Conservation (phyloP, 768 basidiomycete genomes). For the Mycena epipterygia region DNA sequence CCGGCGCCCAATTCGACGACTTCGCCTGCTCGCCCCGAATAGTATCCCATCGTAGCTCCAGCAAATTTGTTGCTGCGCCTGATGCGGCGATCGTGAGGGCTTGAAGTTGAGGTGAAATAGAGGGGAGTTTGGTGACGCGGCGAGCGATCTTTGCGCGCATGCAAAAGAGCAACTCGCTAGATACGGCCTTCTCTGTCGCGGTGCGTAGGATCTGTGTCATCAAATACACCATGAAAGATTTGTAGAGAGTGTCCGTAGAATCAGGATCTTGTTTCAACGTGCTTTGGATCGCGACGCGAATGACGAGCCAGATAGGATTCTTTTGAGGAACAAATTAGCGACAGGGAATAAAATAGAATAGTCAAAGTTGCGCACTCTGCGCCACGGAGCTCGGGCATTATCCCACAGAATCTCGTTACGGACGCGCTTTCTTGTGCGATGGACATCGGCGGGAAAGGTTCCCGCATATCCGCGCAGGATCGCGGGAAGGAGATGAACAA, state of each 20-base stretch:
- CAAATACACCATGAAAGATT: conserved; percentile 61
- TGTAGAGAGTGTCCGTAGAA: conserved; percentile 51
- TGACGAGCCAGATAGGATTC: conserved; percentile 63
- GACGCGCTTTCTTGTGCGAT: conserved; percentile 56
- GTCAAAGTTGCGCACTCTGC: conserved; percentile 43
- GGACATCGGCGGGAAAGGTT: conserved; percentile 39
- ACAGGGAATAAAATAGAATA: neutral
- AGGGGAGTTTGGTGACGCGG: conserved; percentile 54
- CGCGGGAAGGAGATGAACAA: conserved; percentile 61
- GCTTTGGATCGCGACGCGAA: conserved; percentile 61
- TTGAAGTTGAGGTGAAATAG: conserved; percentile 37
- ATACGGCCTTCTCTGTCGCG: conserved; percentile 37
- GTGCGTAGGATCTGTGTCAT: conserved; percentile 44
- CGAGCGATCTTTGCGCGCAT: conserved; percentile 54
- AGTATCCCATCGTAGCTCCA: conserved; percentile 51
- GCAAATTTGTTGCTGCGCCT: conserved; percentile 33
- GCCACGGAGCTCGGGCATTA: conserved; percentile 56
- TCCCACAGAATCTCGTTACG: conserved; percentile 62
- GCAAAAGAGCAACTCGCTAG: conserved; percentile 52
- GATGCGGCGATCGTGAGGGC: conserved; percentile 36
- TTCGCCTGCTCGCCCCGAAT: conserved; percentile 42
- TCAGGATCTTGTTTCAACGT: conserved; percentile 39
- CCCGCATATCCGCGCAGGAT: conserved; percentile 58
- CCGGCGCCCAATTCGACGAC: conserved; percentile 42
- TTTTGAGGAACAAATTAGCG: conserved; percentile 1